phyloP scores from a whole-genome alignment of 2,329 filamentous ascomycete genomes.

The Zymoseptoria passerinii region DNA sequence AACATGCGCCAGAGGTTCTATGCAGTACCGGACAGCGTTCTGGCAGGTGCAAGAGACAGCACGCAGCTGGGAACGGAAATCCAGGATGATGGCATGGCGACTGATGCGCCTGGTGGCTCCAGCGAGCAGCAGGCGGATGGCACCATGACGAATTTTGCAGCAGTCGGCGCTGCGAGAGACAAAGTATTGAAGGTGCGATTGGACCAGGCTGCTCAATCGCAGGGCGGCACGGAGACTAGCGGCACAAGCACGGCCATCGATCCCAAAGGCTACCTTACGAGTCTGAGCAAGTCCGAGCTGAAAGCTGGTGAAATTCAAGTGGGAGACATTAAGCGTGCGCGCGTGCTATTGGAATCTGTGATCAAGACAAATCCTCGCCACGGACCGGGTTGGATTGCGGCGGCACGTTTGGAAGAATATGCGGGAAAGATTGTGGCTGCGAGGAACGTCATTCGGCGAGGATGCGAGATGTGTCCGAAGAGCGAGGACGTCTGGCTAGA shows the following conservation, averaged over 20 bases:
- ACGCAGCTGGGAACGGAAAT: slow-evolving; percentile 81
- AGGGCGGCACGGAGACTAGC: slow-evolving; percentile 58
- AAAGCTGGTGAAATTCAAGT: slow-evolving; percentile 75
- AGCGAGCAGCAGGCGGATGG: slow-evolving; percentile 55
- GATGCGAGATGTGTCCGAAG: slow-evolving; percentile 84
- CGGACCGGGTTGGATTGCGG: slow-evolving; percentile 90
- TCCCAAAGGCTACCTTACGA: slow-evolving; percentile 91
- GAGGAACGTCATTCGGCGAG: slow-evolving; percentile 76
- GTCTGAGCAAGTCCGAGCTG: slow-evolving; percentile 70
- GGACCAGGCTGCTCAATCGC: slow-evolving; percentile 69
- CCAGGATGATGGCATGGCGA: slow-evolving; percentile 58
- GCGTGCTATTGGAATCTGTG: slow-evolving; percentile 87
- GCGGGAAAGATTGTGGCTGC: slow-evolving; percentile 88
- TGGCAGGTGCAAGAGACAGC: slow-evolving; percentile 74
- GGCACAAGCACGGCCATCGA: slow-evolving; percentile 89
- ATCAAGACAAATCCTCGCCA: slow-evolving; percentile 96
- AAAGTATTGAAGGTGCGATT: slow-evolving; percentile 92
- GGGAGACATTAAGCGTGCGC: slow-evolving; percentile 89
- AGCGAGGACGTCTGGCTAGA: slow-evolving; percentile 95
- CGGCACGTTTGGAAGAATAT: slow-evolving; percentile 82
- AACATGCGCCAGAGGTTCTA: slow-evolving; percentile 79
- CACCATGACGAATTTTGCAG: slow-evolving; percentile 95
- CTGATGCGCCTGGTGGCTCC: slow-evolving; percentile 32
- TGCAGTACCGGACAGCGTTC: slow-evolving; percentile 90
- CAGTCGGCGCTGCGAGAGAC: slow-evolving; percentile 91